Evolutionary conservation across 345 rosid genomes (phyloP).

Genomic region (Sonneratia alba): DNA sequence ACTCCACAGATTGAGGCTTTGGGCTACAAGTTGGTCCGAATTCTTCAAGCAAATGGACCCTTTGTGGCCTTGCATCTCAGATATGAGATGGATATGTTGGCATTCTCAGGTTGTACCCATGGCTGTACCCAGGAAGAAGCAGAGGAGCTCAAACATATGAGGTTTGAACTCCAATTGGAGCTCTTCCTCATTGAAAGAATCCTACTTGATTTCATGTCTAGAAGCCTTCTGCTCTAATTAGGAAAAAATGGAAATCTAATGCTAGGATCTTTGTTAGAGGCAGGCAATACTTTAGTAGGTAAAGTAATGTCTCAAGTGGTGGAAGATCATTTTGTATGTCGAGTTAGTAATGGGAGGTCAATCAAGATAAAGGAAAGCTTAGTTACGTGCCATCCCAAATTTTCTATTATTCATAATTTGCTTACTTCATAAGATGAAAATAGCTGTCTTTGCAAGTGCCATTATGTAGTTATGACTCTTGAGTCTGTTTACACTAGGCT

Average conservation of each 20-base stretch:
- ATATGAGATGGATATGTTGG: constrained; percentile 99
- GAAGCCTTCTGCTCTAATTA: neutral
- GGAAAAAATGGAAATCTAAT: neutral
- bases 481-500: neutral
- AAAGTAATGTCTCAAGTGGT: neutral
- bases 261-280: neutral
- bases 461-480: neutral
- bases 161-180: constrained; percentile 31
- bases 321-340: neutral
- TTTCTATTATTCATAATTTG: neutral
- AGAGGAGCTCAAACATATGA: constrained; percentile 73
- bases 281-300: neutral
- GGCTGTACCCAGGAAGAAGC: constrained; percentile 91
- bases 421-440: neutral
- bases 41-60: constrained; percentile 68
- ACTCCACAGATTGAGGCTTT: constrained; percentile 80
- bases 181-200: neutral
- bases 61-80: constrained; percentile 89
- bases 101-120: constrained; percentile 95
- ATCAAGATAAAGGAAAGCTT: neutral
- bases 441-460: neutral
- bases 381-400: neutral
- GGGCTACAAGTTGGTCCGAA: constrained; percentile 64
- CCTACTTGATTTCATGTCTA: neutral
- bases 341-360: neutral